Evolutionary conservation across 805 yeast genomes (phyloP), one percentile per base, ranked within the genome.

Genomic region (Myxozyma mucilagina): DNA sequence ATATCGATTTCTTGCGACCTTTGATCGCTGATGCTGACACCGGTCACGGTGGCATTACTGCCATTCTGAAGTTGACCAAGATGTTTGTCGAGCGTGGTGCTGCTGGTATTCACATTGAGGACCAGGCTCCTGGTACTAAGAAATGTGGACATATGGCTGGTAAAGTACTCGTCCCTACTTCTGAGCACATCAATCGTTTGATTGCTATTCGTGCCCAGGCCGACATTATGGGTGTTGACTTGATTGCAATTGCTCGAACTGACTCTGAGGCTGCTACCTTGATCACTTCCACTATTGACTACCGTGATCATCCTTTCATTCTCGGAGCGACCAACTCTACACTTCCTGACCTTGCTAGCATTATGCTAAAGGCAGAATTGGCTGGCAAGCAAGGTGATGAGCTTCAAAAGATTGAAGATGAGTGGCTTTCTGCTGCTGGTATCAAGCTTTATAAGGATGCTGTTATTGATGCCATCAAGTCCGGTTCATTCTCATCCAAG

Each of bases 141-240:
- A 93, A 93, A 80, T 93, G 98, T 80, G 98, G 98, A 64, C 98
- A 93, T 78, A 93, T 93, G 98, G 97, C 96, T 68, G 98, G 98
- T 71, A 90, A 94, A 78, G 97, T 94, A 56, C 84, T 93, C 69
- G 97, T 93, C 65, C 98, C 98, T 66, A 94, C 91, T 62, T 97
- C 91, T 78, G 98, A 93, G 80, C 98, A 93, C 78, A 89, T 93
- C 77, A 91, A 90, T 80, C 85, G 98, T 76, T 82, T 93, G 74
- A 87, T 90, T 67, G 96, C 97, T 53, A 89, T 93, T 71, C 87
- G 98, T 77, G 90, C 96, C 65, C 85, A 96, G 71, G 97, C 97
- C 52, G 98, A 93, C 78, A 88, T 92, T 65, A 85, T 90, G 78
- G 94, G 96, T 55, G 83, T 91, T 47, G 91, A 91, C 72, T 82